phyloP scores from a whole-genome alignment of 495 filamentous ascomycete species.

The Pyrenula aspistea region DNA sequence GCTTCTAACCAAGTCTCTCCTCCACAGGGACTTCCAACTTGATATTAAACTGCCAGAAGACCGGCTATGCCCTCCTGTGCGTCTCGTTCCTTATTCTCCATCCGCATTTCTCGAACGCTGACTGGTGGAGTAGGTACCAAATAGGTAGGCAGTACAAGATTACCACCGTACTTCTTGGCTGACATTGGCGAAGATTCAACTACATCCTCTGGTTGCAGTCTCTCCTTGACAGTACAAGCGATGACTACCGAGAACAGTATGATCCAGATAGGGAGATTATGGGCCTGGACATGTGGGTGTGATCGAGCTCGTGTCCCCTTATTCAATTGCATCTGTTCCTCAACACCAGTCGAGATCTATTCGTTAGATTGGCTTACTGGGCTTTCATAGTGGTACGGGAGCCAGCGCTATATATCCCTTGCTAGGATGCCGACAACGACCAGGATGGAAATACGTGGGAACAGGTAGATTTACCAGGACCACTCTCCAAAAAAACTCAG shows the following conservation, averaged over 20 bases:
- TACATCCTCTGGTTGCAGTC: slow-evolving; percentile 87
- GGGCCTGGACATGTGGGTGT: slow-evolving; percentile 64
- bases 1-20: slow-evolving; percentile 69
- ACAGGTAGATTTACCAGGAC: slow-evolving; percentile 36
- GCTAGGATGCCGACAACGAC: slow-evolving; percentile 56
- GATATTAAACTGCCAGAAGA: slow-evolving; percentile 58
- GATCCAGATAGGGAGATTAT: slow-evolving; percentile 43
- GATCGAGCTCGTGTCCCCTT: too few species aligned
- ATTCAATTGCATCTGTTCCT: too few species aligned
- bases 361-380: too few species aligned
- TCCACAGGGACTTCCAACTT: slow-evolving; percentile 65
- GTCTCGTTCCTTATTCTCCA: slow-evolving; percentile 10
- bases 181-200: slow-evolving; percentile 44
- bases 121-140: slow-evolving; percentile 43
- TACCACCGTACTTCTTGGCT: neutral
- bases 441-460: slow-evolving; percentile 58
- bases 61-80: slow-evolving; percentile 81
- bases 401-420: slow-evolving; percentile 87
- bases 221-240: slow-evolving; percentile 62
- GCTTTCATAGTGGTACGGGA: slow-evolving; percentile 66
- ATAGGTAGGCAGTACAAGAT: slow-evolving; percentile 42
- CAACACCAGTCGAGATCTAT: too few species aligned
- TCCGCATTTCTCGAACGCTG: neutral
- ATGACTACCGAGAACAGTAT: slow-evolving; percentile 38
- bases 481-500: neutral